Evolutionary conservation across 2,329 filamentous ascomycete genomes (phyloP).

Genomic region (Juglanconis sp.): DNA sequence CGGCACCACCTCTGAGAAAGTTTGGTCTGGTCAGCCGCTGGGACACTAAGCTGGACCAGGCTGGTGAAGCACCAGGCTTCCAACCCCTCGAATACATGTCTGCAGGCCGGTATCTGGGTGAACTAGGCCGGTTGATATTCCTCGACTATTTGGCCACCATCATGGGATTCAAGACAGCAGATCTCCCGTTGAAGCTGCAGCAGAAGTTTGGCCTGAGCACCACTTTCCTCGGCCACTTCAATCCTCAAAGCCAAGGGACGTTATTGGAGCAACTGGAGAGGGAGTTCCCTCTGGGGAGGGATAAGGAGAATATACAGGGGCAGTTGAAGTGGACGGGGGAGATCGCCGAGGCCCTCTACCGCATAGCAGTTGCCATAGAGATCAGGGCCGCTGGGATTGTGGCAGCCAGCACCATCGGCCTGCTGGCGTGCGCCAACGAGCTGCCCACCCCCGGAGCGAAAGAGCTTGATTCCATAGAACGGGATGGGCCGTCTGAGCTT

Average conservation of each 20-base stretch:
- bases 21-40: constrained; percentile 65
- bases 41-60: constrained; percentile 65
- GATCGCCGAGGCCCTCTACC: constrained; percentile 57
- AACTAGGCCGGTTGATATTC: constrained; percentile 69
- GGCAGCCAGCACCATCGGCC: constrained; percentile 67
- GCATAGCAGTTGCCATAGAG: constrained; percentile 68
- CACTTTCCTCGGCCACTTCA: constrained; percentile 68
- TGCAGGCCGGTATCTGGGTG: constrained; percentile 72
- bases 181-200: constrained; percentile 53
- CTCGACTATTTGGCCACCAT: constrained; percentile 57
- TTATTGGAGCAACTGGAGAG: constrained; percentile 46
- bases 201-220: constrained; percentile 65
- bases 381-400: constrained; percentile 70
- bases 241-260: constrained; percentile 46
- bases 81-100: constrained; percentile 86
- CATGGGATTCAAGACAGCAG: constrained; percentile 36
- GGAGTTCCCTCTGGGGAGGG: constrained; percentile 50
- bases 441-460: constrained; percentile 35
- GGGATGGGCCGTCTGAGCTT: constrained; percentile 45
- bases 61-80: constrained; percentile 70
- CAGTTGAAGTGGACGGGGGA: constrained; percentile 62
- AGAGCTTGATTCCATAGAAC: neutral
- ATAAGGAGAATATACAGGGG: constrained; percentile 24
- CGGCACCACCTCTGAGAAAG: constrained; percentile 63
- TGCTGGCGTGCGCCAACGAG: constrained; percentile 68